Conservation (phyloP, 768 basidiomycete genomes). For the Pleurotus eryngii region DNA sequence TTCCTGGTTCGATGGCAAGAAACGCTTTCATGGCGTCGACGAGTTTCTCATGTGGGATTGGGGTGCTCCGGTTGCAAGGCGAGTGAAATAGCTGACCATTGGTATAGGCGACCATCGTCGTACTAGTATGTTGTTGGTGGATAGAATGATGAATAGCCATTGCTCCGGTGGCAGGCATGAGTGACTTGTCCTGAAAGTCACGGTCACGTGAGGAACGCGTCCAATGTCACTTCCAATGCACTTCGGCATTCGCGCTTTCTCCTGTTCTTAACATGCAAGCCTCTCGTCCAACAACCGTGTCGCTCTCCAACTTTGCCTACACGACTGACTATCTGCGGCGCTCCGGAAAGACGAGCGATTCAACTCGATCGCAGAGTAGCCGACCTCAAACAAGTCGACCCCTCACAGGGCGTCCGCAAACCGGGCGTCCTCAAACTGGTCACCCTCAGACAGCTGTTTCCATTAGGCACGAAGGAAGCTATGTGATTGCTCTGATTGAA, state of each 20-base stretch:
- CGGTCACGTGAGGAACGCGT: neutral
- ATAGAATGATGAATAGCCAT: neutral
- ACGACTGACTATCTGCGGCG: no score
- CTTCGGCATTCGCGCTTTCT: neutral
- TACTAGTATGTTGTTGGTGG: neutral
- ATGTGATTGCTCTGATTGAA: conserved; percentile 70
- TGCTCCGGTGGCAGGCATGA: neutral
- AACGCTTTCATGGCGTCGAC: conserved; percentile 2
- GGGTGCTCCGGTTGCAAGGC: neutral
- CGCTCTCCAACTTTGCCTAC: no score
- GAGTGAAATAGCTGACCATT: neutral
- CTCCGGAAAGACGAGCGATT: no score
- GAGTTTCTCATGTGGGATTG: neutral
- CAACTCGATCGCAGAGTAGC: no score
- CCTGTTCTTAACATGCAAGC: neutral
- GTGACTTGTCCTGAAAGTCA: neutral
- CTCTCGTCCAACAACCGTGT: neutral
- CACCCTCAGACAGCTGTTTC: conserved; percentile 68
- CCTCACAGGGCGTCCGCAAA: conserved; percentile 43
- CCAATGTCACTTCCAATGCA: neutral
- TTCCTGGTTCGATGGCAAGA: conserved; percentile 3
- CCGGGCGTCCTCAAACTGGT: conserved; percentile 52
- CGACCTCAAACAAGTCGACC: neutral
- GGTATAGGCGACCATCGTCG: neutral
- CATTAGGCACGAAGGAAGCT: conserved; percentile 53